Percentiles rank a stretch among this genome's conserved stretches.
Evolutionary conservation across 352 stramenopile species (phyloP).

Genomic region (Phytophthora sansomeana): DNA sequence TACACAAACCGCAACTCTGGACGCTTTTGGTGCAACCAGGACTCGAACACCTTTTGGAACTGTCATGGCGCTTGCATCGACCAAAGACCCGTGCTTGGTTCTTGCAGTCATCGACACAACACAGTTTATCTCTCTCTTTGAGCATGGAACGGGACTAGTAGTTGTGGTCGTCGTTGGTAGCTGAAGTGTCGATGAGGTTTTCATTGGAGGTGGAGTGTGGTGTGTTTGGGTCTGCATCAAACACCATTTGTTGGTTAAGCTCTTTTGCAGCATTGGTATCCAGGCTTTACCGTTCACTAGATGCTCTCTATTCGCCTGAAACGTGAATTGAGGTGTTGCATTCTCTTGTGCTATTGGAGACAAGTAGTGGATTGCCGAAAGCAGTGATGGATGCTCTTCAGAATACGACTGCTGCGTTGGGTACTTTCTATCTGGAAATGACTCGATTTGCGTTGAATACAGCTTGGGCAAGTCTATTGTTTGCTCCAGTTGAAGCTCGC

Average conservation of each 20-base stretch:
- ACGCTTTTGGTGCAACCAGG: slow-evolving; percentile 83
- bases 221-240: background rate
- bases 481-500: slow-evolving; percentile 38
- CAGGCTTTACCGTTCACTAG: background rate
- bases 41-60: slow-evolving; percentile 81
- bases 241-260: background rate
- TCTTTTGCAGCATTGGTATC: background rate
- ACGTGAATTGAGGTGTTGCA: background rate
- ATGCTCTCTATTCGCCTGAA: background rate
- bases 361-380: slow-evolving; percentile 22
- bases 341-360: slow-evolving; percentile 12
- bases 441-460: slow-evolving; percentile 12
- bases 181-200: slow-evolving; percentile 20
- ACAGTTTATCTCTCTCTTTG: slow-evolving; percentile 79
- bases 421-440: too few relatives aligned
- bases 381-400: slow-evolving; percentile 16
- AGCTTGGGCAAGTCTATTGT: slow-evolving; percentile 31
- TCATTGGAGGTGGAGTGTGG: slow-evolving; percentile 11
- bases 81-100: slow-evolving; percentile 84
- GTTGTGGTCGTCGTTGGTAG: slow-evolving; percentile 20
- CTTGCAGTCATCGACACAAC: slow-evolving; percentile 73
- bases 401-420: slow-evolving; percentile 16
- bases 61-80: slow-evolving; percentile 83
- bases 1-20: slow-evolving; percentile 70
- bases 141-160: too few relatives aligned